These are phyloP conservation scores for Kodamaea suecica DNA, from an alignment of 1,139 yeast species.

Conservation along the genomic window DNA sequence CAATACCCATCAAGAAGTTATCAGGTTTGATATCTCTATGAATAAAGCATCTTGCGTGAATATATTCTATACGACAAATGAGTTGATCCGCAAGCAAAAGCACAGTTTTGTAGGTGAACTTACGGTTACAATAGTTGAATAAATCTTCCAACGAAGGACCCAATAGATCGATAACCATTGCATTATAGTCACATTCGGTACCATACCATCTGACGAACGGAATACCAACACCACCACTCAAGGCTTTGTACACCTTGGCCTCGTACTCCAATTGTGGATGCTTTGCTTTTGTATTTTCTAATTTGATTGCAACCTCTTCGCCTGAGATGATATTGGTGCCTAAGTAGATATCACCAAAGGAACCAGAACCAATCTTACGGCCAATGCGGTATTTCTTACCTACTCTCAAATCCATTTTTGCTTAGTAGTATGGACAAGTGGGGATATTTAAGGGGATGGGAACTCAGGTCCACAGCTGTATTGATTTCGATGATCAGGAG, in stretches of 20 bases:
- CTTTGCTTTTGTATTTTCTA: conserved; percentile 85
- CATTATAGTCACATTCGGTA: conserved; percentile 93
- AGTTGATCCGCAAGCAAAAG: conserved; percentile 90
- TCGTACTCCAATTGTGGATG: conserved; percentile 98
- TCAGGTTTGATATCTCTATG: conserved; percentile 95
- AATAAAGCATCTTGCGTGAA: conserved; percentile 92
- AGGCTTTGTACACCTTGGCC: conserved; percentile 89
- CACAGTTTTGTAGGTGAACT: conserved; percentile 91
- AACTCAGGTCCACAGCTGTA: no score
- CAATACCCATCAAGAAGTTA: conserved; percentile 95
- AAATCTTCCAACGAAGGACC: conserved; percentile 96
- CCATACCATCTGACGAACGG: conserved; percentile 98
- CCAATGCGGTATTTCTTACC: conserved; percentile 95
- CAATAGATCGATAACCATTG: conserved; percentile 91
- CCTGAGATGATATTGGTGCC: conserved; percentile 94
- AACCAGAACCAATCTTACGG: conserved; percentile 94
- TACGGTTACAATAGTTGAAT: conserved; percentile 92
- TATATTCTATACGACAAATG: conserved; percentile 89
- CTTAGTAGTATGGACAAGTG: background rate
- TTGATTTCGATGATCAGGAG: no score
- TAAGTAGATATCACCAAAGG: conserved; percentile 94
- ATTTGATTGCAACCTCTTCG: conserved; percentile 94
- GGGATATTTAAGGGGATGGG: no score
- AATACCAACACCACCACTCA: conserved; percentile 96
- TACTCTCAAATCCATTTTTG: conserved; percentile 70